phyloP scores from a whole-genome alignment of 495 filamentous ascomycete genomes.

The Penicillium longicatenatum region DNA sequence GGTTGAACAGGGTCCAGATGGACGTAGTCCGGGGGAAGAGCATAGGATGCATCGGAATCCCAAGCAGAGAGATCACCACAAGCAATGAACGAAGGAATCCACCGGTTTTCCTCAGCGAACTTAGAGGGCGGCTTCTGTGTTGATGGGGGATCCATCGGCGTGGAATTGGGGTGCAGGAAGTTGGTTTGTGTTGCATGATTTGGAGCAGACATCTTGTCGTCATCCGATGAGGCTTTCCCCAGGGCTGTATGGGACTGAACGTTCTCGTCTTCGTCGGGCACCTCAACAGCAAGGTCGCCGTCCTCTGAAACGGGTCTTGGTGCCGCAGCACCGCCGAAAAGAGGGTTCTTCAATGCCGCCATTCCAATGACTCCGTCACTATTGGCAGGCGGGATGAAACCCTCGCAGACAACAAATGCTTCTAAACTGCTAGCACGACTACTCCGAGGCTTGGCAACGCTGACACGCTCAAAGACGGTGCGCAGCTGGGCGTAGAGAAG shows the following conservation, averaged over 20 bases:
- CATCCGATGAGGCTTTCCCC: neutral
- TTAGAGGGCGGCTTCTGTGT: constrained; percentile 31
- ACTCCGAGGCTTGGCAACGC: constrained; percentile 89
- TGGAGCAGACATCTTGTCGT: constrained; percentile 2
- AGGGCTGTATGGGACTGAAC: constrained; percentile 22
- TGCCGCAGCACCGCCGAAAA: constrained; percentile 44
- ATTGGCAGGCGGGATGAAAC: constrained; percentile 62
- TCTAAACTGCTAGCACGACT: constrained; percentile 93
- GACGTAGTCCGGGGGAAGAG: constrained; percentile 73
- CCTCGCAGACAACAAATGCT: constrained; percentile 93
- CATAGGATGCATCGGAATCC: constrained; percentile 93
- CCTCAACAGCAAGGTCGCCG: constrained; percentile 63
- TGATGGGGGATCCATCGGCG: constrained; percentile 21
- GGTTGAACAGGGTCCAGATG: constrained; percentile 93
- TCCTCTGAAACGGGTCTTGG: constrained; percentile 45
- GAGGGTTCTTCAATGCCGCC: constrained; percentile 48
- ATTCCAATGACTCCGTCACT: constrained; percentile 36
- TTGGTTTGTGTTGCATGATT: constrained; percentile 27
- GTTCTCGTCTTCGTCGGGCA: constrained; percentile 54
- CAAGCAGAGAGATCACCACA: constrained; percentile 94
- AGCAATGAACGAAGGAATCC: constrained; percentile 93
- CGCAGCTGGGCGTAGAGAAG: constrained; percentile 89
- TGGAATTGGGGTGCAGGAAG: constrained; percentile 33
- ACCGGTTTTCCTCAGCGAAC: constrained; percentile 54
- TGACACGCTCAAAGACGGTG: constrained; percentile 82